Conservation (phyloP, 2,329 filamentous ascomycete genomes). For the Fusarium domesticum region DNA sequence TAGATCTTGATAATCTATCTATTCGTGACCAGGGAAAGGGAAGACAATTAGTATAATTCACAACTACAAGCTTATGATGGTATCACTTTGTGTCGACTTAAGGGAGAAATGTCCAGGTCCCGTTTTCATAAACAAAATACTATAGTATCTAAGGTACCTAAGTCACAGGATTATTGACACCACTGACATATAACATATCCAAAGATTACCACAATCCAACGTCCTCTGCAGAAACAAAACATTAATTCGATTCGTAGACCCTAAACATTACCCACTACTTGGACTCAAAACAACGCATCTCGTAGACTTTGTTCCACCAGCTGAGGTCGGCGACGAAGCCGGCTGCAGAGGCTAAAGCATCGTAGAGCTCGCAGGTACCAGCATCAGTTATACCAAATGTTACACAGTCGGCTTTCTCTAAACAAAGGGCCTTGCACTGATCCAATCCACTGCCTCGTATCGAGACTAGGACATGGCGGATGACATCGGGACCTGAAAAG, state of each 20-base stretch:
- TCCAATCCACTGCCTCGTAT: not conserved
- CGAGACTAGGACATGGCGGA: conserved; percentile 1
- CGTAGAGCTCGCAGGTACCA: conserved; percentile 17
- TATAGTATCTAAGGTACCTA: too few species aligned
- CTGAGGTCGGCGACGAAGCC: not conserved
- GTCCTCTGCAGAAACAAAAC: not conserved
- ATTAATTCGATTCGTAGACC: conserved; percentile 3
- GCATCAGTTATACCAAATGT: conserved; percentile 10
- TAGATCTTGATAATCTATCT: not conserved
- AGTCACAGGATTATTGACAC: too few species aligned
- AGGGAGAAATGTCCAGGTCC: too few species aligned
- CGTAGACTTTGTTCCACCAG: conserved; percentile 12
- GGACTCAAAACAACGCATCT: conserved; percentile 14
- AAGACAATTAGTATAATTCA: too few species aligned
- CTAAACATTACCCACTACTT: not conserved
- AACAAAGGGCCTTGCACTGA: conserved; percentile 9
- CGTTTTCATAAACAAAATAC: too few species aligned
- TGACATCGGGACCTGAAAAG: not conserved
- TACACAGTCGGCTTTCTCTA: conserved; percentile 3
- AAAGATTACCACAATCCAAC: too few species aligned
- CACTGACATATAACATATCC: too few species aligned
- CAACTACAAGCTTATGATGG: too few species aligned
- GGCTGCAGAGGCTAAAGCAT: conserved; percentile 3
- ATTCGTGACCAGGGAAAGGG: not conserved
- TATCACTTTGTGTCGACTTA: too few species aligned